Evolutionary conservation across 148 eudicot species (phyloP), one percentile per base, ranked within the genome.

Genomic region (Diospyros kaki): DNA sequence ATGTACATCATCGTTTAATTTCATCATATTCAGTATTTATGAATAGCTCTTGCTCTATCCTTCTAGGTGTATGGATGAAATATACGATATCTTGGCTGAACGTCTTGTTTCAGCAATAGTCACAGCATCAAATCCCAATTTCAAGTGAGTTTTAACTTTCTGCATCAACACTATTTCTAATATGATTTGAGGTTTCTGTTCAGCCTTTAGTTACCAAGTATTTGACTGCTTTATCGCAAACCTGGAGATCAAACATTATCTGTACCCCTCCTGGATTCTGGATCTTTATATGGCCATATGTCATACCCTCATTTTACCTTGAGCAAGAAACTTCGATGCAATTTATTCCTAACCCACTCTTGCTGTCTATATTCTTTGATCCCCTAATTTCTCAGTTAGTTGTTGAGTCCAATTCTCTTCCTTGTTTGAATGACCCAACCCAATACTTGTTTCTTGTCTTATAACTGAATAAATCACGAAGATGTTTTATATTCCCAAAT

Each of bases 31-130:
- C 41, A 50, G 1, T 68, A 43, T 39, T 69, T 48, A 44, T 71
- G 64, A 61, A 39, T 8, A 67, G 51, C 59, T 46, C 66, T 77
- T 62, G 54, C 50, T 72, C 40, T 59, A 18, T 71, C 76, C 45
- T 70, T 48, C 15, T 8, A 96, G 99, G 79, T 82, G 84, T 82
- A 96, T 96, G 99, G 88, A 93, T 82, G 97, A 93, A 73, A 84
- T 91, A 48, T 96, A 96, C 69, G 85, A 96, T 82, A 66, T 83
- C 64, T 85, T 96, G 89, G 97, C 98, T 7, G 83, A 77, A 54
- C 98, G 91, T 80, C 82, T 95, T 75, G 83, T 90, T 66, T 90
- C 93, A 58, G 83, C 87, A 64, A 88, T 93, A 69, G 97, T 96
- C 50, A 87, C 82, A 11, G 83, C 83, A 68, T 80, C 98, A 77